Conservation (phyloP, 1,284 basidiomycete species). For the Wallemia hederae region DNA sequence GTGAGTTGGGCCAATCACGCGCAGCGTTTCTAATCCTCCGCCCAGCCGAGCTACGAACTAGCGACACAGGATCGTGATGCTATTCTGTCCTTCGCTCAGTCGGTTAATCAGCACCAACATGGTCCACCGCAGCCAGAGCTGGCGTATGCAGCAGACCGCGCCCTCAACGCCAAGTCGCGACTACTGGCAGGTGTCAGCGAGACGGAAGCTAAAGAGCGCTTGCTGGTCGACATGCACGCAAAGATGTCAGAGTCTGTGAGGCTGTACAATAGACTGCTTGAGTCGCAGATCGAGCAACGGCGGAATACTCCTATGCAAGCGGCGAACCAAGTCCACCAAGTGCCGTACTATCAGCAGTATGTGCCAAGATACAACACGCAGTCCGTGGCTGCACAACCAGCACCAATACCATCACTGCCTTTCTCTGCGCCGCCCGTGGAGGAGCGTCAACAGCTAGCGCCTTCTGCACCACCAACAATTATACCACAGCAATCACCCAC, state of each 20-base stretch:
- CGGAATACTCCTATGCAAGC: slow-evolving; percentile 13
- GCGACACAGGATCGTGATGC: slow-evolving; percentile 48
- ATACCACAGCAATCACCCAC: background rate
- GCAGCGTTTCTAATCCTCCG: slow-evolving; percentile 4
- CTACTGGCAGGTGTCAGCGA: slow-evolving; percentile 44
- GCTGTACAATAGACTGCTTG: slow-evolving; percentile 59
- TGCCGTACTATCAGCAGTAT: slow-evolving; percentile 5
- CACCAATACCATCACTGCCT: slow-evolving; percentile 3
- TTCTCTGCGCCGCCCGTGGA: background rate
- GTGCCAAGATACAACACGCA: slow-evolving; percentile 4
- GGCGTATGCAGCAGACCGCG: slow-evolving; percentile 24
- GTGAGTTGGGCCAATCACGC: background rate
- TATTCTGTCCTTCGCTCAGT: slow-evolving; percentile 64
- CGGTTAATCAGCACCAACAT: slow-evolving; percentile 47
- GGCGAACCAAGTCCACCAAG: slow-evolving; percentile 3
- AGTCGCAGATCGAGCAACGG: slow-evolving; percentile 39
- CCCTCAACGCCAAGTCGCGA: slow-evolving; percentile 50
- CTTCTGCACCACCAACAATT: background rate
- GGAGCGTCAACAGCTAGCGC: background rate
- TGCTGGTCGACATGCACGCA: slow-evolving; percentile 63
- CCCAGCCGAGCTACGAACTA: slow-evolving; percentile 43
- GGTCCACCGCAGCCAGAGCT: slow-evolving; percentile 58
- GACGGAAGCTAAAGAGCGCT: slow-evolving; percentile 57
- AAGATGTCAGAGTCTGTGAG: slow-evolving; percentile 73
- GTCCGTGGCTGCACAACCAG: slow-evolving; percentile 4